Evolutionary conservation across 768 basidiomycete species (phyloP), one percentile per base, ranked within the genome.

Genomic region (Mycena latifolia): DNA sequence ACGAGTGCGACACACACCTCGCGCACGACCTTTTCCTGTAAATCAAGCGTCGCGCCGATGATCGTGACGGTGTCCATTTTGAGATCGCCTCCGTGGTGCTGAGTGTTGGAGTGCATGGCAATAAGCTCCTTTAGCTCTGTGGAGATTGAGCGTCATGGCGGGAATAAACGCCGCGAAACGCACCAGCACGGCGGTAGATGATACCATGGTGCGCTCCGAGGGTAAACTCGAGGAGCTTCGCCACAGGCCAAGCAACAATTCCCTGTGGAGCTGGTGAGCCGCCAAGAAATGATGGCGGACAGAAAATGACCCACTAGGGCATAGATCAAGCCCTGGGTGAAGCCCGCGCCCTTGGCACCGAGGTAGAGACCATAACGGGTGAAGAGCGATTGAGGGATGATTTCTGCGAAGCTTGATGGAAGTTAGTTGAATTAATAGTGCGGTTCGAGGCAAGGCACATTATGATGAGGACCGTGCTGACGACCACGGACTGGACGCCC

Each of bases 381-480:
- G 76, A 94, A 97, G 22, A 96, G 81, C 1, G 93, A 94, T 73
- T 97, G 95, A 0, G 95, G 95, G 65, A 96, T 95, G 69, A 96
- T 94, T 80, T 96, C 94, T 35, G 94, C 82, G 76, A 96, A 96
- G 67, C 94, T 96, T 72, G 31, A 57, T 14, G 41, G 47, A 46
- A 48, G 57, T 63, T 45, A 71, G 28, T 3, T 25, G 27, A 20
- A 55, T 39, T 55, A 51, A 47, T 60, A 8, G 48, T 31, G 59
- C 27, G 47, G 46, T 52, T 48, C 45, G 56, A 61, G 29, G 54
- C 33, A 45, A 43, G 14, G 50, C 74, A 95, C 93, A 95, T 92
- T 65, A 95, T 93, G 70, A 95, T 93, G 55, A 96, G 83, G 29
- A 91, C 89, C 0, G 94, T 96, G 74, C 91, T 92, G 66, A 91